Conservation (phyloP, 441 rosid genomes). For the Eutrema salsugineum region DNA sequence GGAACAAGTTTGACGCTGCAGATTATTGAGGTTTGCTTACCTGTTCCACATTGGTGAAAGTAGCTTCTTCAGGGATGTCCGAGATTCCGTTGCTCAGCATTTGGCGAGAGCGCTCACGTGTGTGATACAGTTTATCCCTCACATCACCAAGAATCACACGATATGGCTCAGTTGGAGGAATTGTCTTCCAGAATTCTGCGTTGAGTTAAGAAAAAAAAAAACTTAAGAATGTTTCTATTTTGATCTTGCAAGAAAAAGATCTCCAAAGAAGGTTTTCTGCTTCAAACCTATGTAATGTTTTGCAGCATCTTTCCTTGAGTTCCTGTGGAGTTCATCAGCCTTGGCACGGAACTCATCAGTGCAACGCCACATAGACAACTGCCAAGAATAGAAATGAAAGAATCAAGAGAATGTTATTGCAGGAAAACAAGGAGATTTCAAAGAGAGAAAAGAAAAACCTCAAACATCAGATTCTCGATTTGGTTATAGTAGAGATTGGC, state of each 20-base stretch:
- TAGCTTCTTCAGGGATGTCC: conserved; percentile 78
- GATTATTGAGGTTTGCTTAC: conserved; percentile 27
- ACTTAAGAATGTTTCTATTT: background rate
- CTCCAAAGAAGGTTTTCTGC: background rate
- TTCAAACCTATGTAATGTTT: conserved; percentile 84
- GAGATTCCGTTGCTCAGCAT: conserved; percentile 61
- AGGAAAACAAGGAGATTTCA: background rate
- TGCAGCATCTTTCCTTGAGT: conserved; percentile 76
- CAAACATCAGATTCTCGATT: conserved; percentile 68
- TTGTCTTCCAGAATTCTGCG: conserved; percentile 86
- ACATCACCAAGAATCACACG: conserved; percentile 88
- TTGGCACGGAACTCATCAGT: conserved; percentile 74
- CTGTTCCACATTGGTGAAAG: conserved; percentile 68
- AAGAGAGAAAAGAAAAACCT: conserved; percentile 33
- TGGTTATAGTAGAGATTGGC: conserved; percentile 60
- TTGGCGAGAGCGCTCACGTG: conserved; percentile 86
- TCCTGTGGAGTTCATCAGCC: conserved; percentile 63
- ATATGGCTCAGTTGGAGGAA: conserved; percentile 80
- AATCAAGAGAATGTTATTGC: background rate
- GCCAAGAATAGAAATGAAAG: conserved; percentile 24
- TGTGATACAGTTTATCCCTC: conserved; percentile 78
- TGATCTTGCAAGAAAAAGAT: background rate
- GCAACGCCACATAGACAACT: conserved; percentile 99
- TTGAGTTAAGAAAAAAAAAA: background rate
- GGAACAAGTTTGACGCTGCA: background rate